These are phyloP conservation scores for Colletotrichum cuscutae DNA, from an alignment of 2,329 filamentous ascomycete genomes.

Conservation along the genomic window DNA sequence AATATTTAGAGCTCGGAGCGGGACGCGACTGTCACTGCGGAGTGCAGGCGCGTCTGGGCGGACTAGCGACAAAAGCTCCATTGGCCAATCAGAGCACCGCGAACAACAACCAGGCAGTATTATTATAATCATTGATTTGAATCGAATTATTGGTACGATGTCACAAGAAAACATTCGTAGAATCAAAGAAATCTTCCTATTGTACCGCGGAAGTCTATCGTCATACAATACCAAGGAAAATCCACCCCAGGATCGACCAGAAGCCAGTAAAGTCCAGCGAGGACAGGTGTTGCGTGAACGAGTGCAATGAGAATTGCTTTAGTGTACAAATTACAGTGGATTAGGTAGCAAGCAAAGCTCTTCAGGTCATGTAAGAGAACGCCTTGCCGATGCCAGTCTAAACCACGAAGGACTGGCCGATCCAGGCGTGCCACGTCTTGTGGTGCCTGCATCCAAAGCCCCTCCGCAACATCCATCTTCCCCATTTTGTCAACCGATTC, in stretches of 20 bases:
- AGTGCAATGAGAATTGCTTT: constrained; percentile 63
- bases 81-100: constrained; percentile 23
- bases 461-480: constrained; percentile 60
- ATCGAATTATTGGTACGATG: not conserved
- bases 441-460: constrained; percentile 53
- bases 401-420: constrained; percentile 54
- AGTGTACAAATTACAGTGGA: constrained; percentile 73
- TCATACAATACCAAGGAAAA: constrained; percentile 35
- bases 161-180: not conserved
- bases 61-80: not conserved
- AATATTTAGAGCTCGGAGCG: constrained; percentile 8
- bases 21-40: constrained; percentile 17
- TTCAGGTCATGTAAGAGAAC: constrained; percentile 54
- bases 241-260: constrained; percentile 33
- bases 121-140: not conserved
- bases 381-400: constrained; percentile 62
- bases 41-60: not conserved
- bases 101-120: not conserved
- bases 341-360: constrained; percentile 56
- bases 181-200: constrained; percentile 30
- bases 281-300: constrained; percentile 48
- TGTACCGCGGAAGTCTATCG: constrained; percentile 29
- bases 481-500: constrained; percentile 54
- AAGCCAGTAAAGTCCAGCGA: constrained; percentile 41
- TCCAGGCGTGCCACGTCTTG: constrained; percentile 41